Conservation (phyloP, 2,329 filamentous ascomycete genomes). For the Aspergillus texensis region DNA sequence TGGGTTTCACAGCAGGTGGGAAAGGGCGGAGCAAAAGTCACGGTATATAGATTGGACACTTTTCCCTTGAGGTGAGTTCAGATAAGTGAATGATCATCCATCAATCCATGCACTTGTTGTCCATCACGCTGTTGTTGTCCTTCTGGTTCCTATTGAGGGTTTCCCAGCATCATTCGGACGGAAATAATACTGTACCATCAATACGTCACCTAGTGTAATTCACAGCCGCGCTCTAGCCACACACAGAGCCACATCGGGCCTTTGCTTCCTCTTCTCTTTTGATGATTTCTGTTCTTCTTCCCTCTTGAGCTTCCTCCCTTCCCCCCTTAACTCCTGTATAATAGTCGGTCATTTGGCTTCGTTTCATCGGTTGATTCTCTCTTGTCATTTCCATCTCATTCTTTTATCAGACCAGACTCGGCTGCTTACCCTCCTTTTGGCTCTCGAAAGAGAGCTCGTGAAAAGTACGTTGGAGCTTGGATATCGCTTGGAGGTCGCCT, state of each 20-base stretch:
- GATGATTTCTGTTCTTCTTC: constrained; percentile 7
- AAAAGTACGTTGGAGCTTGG: constrained; percentile 30
- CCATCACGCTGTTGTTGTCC: background rate
- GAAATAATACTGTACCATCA: constrained; percentile 2
- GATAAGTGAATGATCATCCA: background rate
- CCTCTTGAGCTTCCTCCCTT: constrained; percentile 18
- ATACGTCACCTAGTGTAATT: constrained; percentile 3
- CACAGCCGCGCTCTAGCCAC: constrained; percentile 12
- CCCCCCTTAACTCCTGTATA: constrained; percentile 14
- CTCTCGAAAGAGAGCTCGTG: constrained; percentile 39
- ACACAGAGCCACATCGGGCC: background rate
- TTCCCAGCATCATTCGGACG: constrained; percentile 2
- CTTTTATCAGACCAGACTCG: constrained; percentile 10
- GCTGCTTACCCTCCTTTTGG: constrained; percentile 15
- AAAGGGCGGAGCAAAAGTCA: background rate
- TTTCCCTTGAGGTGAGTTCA: background rate
- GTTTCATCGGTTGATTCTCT: constrained; percentile 7
- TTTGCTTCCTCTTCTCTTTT: constrained; percentile 18
- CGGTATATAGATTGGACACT: background rate
- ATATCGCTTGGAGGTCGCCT: constrained; percentile 33
- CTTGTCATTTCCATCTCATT: constrained; percentile 14
- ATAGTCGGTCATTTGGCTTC: constrained; percentile 20
- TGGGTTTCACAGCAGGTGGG: background rate
- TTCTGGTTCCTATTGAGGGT: background rate
- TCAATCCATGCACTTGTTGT: background rate